Percentiles rank a stretch among this genome's conserved stretches.
Evolutionary conservation across 495 filamentous ascomycete genomes (phyloP).

Genomic region (Margaritispora aquatica): DNA sequence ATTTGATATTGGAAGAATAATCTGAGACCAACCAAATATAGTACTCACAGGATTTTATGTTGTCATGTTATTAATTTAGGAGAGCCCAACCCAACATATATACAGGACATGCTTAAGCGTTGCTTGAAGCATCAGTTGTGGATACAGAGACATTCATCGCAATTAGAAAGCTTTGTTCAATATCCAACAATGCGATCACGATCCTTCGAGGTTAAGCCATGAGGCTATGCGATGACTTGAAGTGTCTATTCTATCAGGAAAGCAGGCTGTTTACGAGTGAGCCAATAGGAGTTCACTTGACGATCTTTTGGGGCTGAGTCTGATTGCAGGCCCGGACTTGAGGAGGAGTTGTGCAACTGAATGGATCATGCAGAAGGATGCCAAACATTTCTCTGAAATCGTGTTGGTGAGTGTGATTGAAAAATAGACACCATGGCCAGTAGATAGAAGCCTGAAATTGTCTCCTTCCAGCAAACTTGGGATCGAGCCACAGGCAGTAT

Average conservation of each 20-base stretch:
- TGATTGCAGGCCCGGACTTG: neutral
- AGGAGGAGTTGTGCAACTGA: no score
- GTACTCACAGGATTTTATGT: neutral
- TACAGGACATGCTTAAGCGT: no score
- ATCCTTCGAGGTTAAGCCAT: neutral
- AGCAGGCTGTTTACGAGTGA: neutral
- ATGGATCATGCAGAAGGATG: no score
- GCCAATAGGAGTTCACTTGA: neutral
- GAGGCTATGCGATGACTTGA: neutral
- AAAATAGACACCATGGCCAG: neutral
- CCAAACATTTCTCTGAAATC: no score
- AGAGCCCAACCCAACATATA: neutral
- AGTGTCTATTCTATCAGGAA: neutral
- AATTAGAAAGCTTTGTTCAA: no score
- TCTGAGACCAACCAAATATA: neutral
- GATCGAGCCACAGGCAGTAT: neutral
- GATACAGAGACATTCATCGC: no score
- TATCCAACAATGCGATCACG: no score
- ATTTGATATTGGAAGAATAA: neutral
- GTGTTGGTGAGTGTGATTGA: no score
- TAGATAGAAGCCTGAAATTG: neutral
- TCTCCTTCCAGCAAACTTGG: neutral
- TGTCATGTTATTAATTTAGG: neutral
- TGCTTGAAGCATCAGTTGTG: no score
- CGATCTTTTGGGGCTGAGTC: neutral